Conservation (phyloP, 306 rosid genomes). For the Vigna mungo region DNA sequence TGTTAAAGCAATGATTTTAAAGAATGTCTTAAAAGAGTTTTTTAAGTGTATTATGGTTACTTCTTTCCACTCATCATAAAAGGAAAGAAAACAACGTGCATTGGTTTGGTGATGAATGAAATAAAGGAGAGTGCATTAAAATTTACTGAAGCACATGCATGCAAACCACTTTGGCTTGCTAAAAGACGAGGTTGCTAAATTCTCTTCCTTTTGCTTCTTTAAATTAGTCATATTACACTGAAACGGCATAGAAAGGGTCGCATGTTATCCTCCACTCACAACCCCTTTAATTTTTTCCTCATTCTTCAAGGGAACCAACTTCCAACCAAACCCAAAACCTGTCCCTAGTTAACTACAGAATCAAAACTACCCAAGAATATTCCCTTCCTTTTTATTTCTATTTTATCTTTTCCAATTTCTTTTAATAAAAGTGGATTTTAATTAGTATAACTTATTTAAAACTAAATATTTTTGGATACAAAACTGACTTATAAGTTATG, state of each 20-base stretch:
- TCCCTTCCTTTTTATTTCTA: constrained; percentile 8
- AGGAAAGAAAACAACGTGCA: constrained; percentile 11
- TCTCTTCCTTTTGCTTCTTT: constrained; percentile 36
- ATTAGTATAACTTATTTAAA: too few relatives aligned
- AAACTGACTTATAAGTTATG: too few relatives aligned
- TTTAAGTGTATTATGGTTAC: background rate
- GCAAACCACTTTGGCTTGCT: constrained; percentile 57
- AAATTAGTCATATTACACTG: constrained; percentile 32
- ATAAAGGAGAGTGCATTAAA: constrained; percentile 38
- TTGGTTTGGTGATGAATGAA: constrained; percentile 22
- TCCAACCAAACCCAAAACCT: constrained; percentile 37
- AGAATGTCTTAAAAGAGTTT: background rate
- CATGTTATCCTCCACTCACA: constrained; percentile 72
- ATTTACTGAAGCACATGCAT: constrained; percentile 63
- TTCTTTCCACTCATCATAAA: too few relatives aligned
- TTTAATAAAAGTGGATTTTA: too few relatives aligned
- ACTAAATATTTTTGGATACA: too few relatives aligned
- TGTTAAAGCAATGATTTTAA: too few relatives aligned
- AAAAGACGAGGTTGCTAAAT: constrained; percentile 47
- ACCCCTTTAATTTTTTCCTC: constrained; percentile 47
- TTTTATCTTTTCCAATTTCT: too few relatives aligned
- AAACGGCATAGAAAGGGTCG: constrained; percentile 47
- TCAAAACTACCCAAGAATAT: constrained; percentile 62
- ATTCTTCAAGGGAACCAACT: constrained; percentile 45
- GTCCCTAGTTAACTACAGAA: constrained; percentile 43